A percentile compares a stretch with the other conserved stretches of the same genome.
phyloP scores from a whole-genome alignment of 768 basidiomycete species.

The Pilatotrama ljubarskyi region DNA sequence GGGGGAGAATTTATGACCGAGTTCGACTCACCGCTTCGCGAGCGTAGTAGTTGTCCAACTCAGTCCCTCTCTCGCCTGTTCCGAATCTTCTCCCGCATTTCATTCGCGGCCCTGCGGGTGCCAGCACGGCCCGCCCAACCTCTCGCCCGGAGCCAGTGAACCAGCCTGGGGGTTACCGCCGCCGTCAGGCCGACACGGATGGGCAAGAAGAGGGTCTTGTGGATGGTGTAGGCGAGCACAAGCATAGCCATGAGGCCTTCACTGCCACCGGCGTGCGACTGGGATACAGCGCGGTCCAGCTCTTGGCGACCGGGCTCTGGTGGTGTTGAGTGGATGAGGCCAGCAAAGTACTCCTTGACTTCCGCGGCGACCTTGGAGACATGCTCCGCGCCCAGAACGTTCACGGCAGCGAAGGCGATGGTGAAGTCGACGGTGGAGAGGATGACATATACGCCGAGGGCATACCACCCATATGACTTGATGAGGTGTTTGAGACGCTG shows the following conservation, averaged over 20 bases:
- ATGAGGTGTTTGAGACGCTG: slow-evolving; percentile 80
- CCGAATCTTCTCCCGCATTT: slow-evolving; percentile 39
- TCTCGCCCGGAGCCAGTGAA: slow-evolving; percentile 74
- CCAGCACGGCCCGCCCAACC: slow-evolving; percentile 85
- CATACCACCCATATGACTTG: slow-evolving; percentile 94
- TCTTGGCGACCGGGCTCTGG: slow-evolving; percentile 71
- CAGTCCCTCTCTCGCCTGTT: slow-evolving; percentile 29
- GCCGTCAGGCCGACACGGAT: slow-evolving; percentile 88
- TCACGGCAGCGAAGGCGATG: slow-evolving; percentile 81
- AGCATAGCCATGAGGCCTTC: slow-evolving; percentile 91
- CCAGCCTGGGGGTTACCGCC: slow-evolving; percentile 80
- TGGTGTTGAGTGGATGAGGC: slow-evolving; percentile 51
- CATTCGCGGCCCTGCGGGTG: slow-evolving; percentile 58
- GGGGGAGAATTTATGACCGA: not conserved
- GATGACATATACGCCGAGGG: slow-evolving; percentile 84
- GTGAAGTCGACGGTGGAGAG: slow-evolving; percentile 79
- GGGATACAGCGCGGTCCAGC: slow-evolving; percentile 43
- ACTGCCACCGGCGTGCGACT: slow-evolving; percentile 42
- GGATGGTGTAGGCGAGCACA: slow-evolving; percentile 89
- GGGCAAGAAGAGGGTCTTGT: slow-evolving; percentile 93
- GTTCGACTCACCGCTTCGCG: not conserved
- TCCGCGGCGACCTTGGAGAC: slow-evolving; percentile 68
- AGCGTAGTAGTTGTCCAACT: slow-evolving; percentile 36
- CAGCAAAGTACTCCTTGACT: slow-evolving; percentile 49
- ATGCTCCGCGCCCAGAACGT: slow-evolving; percentile 87